phyloP scores from a whole-genome alignment of 2,329 filamentous ascomycete genomes.

The Neonectria punicea region DNA sequence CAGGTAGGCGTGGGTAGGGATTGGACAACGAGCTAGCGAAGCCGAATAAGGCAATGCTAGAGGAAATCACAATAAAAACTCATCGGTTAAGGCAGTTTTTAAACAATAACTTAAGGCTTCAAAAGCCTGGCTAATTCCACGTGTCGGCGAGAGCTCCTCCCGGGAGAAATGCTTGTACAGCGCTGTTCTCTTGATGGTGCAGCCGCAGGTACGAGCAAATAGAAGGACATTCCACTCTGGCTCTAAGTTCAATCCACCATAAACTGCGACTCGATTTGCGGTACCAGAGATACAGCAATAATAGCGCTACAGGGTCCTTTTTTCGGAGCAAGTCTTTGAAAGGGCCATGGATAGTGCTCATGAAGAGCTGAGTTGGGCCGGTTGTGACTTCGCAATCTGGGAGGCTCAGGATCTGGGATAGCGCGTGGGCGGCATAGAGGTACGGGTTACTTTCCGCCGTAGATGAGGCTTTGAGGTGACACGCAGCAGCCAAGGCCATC shows the following conservation, averaged over 20 bases:
- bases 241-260: conserved; percentile 57
- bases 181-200: conserved; percentile 42
- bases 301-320: conserved; percentile 51
- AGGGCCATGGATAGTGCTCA: conserved; percentile 44
- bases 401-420: conserved; percentile 46
- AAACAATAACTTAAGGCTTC: neutral
- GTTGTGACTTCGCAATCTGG: conserved; percentile 45
- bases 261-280: conserved; percentile 51
- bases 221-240: conserved; percentile 54
- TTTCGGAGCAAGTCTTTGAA: conserved; percentile 47
- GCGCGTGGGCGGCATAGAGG: conserved; percentile 50
- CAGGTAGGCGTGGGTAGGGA: conserved; percentile 1
- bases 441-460: conserved; percentile 51
- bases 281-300: conserved; percentile 57
- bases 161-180: conserved; percentile 47
- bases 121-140: neutral
- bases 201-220: conserved; percentile 51
- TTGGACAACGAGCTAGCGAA: conserved; percentile 3
- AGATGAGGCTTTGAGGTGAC: conserved; percentile 43
- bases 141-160: conserved; percentile 45
- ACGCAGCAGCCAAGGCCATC: conserved; percentile 36
- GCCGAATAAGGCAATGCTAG: neutral
- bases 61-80: conserved; percentile 10
- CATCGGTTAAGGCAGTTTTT: neutral
- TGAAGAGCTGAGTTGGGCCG: conserved; percentile 49